phyloP scores from a whole-genome alignment of 140 eudicot genomes.

The Cichorium intybus region DNA sequence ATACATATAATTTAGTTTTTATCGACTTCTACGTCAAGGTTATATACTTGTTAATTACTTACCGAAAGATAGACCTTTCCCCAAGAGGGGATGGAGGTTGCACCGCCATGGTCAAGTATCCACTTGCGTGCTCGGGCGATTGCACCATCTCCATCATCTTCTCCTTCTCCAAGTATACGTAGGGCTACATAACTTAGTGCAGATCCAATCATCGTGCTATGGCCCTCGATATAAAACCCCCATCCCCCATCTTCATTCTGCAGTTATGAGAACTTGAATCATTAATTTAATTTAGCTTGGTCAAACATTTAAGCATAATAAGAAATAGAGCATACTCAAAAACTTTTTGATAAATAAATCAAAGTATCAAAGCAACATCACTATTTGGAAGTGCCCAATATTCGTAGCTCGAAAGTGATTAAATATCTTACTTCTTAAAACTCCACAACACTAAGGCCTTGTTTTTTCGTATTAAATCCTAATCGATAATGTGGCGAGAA shows the following conservation, averaged over 20 bases:
- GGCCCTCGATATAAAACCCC: conserved; percentile 55
- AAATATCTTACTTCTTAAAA: too few relatives aligned
- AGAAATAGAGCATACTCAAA: too few relatives aligned
- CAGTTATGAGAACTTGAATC: background rate
- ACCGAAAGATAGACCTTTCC: conserved; percentile 62
- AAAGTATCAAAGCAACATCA: too few relatives aligned
- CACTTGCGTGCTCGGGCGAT: conserved; percentile 37
- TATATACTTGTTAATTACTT: conserved; percentile 22
- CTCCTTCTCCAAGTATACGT: conserved; percentile 49
- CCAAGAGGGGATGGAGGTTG: conserved; percentile 50
- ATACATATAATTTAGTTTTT: background rate
- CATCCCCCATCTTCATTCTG: conserved; percentile 61
- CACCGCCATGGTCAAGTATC: conserved; percentile 55
- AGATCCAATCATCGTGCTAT: conserved; percentile 50
- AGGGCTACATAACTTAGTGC: conserved; percentile 46
- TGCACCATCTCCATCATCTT: conserved; percentile 37
- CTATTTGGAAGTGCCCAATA: too few relatives aligned
- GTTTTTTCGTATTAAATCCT: too few relatives aligned
- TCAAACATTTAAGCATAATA: too few relatives aligned
- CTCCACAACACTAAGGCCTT: too few relatives aligned
- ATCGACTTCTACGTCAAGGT: background rate
- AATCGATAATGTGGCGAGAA: too few relatives aligned
- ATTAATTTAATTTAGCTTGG: background rate
- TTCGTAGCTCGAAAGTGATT: too few relatives aligned
- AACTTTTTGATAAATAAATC: too few relatives aligned